Evolutionary conservation across 352 stramenopile genomes (phyloP).

Genomic region (Globisporangium recalcitrans): DNA sequence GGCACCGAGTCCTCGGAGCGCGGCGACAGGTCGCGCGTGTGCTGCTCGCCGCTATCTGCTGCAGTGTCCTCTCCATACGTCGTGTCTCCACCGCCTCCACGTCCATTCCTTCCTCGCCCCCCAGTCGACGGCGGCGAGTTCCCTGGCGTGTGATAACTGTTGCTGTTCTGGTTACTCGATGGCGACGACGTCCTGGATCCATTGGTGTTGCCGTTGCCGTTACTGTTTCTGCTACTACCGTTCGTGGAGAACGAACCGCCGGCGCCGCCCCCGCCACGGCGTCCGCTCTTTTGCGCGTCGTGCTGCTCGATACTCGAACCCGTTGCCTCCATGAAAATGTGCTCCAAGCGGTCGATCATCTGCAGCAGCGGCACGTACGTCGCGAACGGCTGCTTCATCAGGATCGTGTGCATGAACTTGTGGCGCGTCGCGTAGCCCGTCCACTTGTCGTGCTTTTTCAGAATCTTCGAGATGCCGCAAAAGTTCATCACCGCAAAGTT

Average conservation of each 20-base stretch:
- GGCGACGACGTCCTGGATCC: constrained; percentile 5
- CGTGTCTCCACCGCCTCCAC: too few species aligned
- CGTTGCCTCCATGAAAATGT: constrained; percentile 87
- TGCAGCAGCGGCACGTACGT: constrained; percentile 79
- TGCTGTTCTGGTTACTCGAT: constrained; percentile 1
- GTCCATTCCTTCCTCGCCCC: not conserved
- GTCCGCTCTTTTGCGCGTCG: constrained; percentile 54
- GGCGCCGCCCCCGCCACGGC: constrained; percentile 23
- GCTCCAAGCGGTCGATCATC: constrained; percentile 85
- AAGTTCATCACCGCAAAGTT: constrained; percentile 91
- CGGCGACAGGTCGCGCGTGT: constrained; percentile 26
- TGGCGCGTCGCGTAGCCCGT: constrained; percentile 87
- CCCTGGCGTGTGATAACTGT: constrained; percentile 12
- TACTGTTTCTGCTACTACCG: not conserved
- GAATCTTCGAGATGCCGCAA: constrained; percentile 87
- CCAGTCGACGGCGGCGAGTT: constrained; percentile 8
- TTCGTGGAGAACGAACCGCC: constrained; percentile 5
- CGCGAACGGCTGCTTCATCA: constrained; percentile 87
- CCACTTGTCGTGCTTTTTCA: constrained; percentile 90
- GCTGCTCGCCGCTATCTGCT: constrained; percentile 3
- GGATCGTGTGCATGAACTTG: constrained; percentile 88
- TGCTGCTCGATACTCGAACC: constrained; percentile 83
- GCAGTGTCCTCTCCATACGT: constrained; percentile 1
- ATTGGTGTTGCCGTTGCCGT: not conserved
- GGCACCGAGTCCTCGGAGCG: constrained; percentile 55